Conservation (phyloP, 345 rosid genomes). For the Acer yangbiense region DNA sequence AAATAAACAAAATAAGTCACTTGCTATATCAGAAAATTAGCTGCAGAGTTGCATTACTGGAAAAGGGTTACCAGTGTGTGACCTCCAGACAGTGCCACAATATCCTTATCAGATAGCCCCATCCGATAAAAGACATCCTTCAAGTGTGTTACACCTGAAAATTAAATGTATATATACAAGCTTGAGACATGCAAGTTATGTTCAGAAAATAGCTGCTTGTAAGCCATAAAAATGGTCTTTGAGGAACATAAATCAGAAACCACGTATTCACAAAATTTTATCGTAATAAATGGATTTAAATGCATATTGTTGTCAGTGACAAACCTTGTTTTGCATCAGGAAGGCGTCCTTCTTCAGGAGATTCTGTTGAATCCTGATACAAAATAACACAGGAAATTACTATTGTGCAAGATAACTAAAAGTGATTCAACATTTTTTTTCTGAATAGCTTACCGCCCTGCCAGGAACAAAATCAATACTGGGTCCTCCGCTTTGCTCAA, state of each 20-base stretch:
- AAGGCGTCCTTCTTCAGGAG: slow-evolving; percentile 75
- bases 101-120: slow-evolving; percentile 89
- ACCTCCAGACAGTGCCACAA: slow-evolving; percentile 89
- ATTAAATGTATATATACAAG: background rate
- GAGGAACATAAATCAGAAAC: background rate
- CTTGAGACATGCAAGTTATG: background rate
- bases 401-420: background rate
- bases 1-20: background rate
- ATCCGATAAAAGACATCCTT: slow-evolving; percentile 76
- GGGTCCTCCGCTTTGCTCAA: slow-evolving; percentile 85
- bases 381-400: background rate
- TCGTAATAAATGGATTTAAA: background rate
- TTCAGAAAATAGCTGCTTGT: background rate
- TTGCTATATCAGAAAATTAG: background rate
- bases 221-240: background rate
- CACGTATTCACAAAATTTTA: background rate
- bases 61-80: slow-evolving; percentile 64
- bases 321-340: slow-evolving; percentile 75
- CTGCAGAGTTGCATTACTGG: background rate
- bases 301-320: background rate
- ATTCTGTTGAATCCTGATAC: slow-evolving; percentile 55
- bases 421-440: background rate
- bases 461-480: slow-evolving; percentile 67
- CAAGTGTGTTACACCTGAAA: slow-evolving; percentile 58
- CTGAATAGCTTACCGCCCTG: slow-evolving; percentile 52